Evolutionary conservation across 371 early-diverging fungal genomes (phyloP).

Genomic region (Phascolomyces articulosus): DNA sequence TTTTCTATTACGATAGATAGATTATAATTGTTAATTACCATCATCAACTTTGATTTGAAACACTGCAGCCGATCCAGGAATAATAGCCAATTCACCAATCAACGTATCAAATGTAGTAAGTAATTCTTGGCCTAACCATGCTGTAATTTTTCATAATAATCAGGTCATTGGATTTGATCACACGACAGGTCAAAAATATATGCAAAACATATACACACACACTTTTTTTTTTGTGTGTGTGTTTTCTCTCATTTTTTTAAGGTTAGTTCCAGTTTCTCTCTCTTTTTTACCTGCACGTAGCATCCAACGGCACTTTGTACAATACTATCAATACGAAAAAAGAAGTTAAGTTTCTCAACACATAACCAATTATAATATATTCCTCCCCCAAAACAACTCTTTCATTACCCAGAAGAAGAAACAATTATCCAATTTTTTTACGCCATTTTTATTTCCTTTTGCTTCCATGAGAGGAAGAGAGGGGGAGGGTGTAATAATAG

Average conservation of each 20-base stretch:
- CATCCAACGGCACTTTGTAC: conserved; percentile 53
- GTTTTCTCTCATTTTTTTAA: not conserved
- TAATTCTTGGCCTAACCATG: conserved; percentile 76
- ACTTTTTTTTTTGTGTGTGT: too few species aligned
- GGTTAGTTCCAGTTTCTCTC: not conserved
- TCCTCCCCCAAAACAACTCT: not conserved
- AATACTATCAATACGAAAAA: conserved; percentile 33
- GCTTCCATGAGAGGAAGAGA: too few species aligned
- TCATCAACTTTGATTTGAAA: conserved; percentile 64
- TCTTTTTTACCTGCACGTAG: conserved; percentile 37
- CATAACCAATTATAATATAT: not conserved
- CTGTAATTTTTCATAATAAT: conserved; percentile 16
- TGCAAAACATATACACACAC: not conserved
- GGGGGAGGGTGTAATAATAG: too few species aligned
- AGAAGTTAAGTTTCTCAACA: too few species aligned
- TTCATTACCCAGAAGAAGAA: too few species aligned
- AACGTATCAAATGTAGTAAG: conserved; percentile 65
- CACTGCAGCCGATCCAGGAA: conserved; percentile 65
- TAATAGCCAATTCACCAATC: conserved; percentile 68
- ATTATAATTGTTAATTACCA: conserved; percentile 32
- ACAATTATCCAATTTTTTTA: too few species aligned
- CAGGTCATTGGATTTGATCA: conserved; percentile 1
- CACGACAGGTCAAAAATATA: not conserved
- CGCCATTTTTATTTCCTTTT: too few species aligned
- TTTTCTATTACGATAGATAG: not conserved